Percentiles rank a stretch among this genome's conserved stretches.
phyloP scores from a whole-genome alignment of 164 flowering plant genomes.

The Vitis riparia region DNA sequence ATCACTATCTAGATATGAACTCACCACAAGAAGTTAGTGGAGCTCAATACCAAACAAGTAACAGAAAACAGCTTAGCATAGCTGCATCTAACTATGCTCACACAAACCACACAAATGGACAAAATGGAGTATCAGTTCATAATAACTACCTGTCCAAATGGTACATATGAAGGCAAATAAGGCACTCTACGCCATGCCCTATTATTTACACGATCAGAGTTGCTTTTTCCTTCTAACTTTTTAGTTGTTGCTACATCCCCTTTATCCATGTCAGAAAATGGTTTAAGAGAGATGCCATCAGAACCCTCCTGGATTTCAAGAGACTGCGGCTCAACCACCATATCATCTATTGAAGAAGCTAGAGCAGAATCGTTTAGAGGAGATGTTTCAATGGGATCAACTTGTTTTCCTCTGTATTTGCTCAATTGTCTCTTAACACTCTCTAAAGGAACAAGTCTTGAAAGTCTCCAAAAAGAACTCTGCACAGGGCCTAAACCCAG shows the following conservation, averaged over 20 bases:
- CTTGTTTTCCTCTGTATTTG: conserved; percentile 44
- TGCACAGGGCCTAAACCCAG: conserved; percentile 93
- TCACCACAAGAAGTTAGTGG: no score
- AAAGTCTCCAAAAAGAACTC: conserved; percentile 91
- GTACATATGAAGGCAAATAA: conserved; percentile 89
- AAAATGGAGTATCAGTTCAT: background rate
- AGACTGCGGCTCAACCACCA: conserved; percentile 57
- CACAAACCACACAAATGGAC: background rate
- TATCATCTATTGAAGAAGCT: conserved; percentile 50
- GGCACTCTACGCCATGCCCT: conserved; percentile 77
- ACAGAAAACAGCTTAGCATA: background rate
- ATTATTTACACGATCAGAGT: conserved; percentile 24
- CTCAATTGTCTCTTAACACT: conserved; percentile 55
- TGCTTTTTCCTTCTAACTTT: conserved; percentile 34
- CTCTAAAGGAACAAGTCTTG: conserved; percentile 86
- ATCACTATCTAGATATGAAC: no score
- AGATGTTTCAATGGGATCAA: conserved; percentile 38
- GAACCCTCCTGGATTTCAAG: conserved; percentile 93
- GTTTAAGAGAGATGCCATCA: conserved; percentile 86
- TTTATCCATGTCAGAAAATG: conserved; percentile 47
- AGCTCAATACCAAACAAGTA: background rate
- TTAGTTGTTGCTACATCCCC: conserved; percentile 33
- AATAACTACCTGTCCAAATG: conserved; percentile 82
- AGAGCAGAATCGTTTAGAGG: conserved; percentile 28
- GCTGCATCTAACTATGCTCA: background rate